Percentiles rank a stretch among this genome's conserved stretches.
Conservation (phyloP, 176 grass and related monocot species). For the Aechmea fasciata region DNA sequence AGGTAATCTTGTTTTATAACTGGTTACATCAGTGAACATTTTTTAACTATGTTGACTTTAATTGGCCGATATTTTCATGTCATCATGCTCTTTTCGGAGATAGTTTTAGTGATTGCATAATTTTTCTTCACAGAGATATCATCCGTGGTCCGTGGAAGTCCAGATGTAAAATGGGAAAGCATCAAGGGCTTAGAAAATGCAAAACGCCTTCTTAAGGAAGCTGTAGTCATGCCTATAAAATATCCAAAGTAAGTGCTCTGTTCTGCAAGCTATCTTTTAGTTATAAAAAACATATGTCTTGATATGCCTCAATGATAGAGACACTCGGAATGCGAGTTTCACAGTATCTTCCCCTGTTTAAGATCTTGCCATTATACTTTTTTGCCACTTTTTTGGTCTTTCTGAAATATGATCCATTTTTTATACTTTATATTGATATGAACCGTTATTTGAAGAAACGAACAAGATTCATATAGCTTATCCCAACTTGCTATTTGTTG, state of each 20-base stretch:
- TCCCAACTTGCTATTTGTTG: no score
- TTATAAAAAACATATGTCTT: no score
- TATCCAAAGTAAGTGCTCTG: slow-evolving; percentile 83
- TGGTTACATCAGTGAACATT: background rate
- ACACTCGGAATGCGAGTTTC: no score
- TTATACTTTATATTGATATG: no score
- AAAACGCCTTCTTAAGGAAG: slow-evolving; percentile 86
- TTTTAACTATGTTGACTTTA: background rate
- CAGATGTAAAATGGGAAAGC: slow-evolving; percentile 99
- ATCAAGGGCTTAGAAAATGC: slow-evolving; percentile 90
- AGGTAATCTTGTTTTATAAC: slow-evolving; percentile 31
- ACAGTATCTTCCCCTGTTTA: no score
- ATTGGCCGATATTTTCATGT: background rate
- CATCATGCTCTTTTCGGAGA: background rate
- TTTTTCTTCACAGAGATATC: slow-evolving; percentile 52
- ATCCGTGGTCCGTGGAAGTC: slow-evolving; percentile 70
- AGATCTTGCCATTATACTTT: background rate
- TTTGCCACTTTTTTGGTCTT: background rate
- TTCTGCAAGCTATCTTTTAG: background rate
- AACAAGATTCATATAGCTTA: no score
- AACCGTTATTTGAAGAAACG: no score
- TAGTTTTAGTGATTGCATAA: background rate
- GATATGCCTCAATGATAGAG: no score
- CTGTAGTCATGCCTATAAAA: slow-evolving; percentile 97
- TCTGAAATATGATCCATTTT: background rate